Base-by-base conservation (phyloP, 1,284 basidiomycete species). In the Erythrobasidium hasegawianum region DNA sequence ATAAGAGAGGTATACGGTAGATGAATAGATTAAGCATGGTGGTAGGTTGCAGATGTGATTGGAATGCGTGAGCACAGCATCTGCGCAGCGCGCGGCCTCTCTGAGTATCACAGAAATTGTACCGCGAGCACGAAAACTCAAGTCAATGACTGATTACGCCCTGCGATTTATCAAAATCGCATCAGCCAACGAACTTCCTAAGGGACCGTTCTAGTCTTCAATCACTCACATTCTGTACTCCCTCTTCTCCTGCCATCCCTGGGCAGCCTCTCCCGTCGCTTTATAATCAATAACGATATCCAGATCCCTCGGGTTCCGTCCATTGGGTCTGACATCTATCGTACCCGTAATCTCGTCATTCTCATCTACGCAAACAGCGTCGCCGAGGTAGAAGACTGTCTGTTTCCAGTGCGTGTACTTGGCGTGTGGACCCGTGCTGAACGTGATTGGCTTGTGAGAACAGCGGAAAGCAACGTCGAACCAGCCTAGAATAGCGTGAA, bases 401-500 rank as follows among this genome's bases (percentile, higher is more conserved):
- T 73, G 89, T 87, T 96, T 96, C 68, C 68, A 67, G 57, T 69
- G 92, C 18, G 93, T 96, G 82, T 96, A 95, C 79, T 91, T 89
- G 59, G 92, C 89, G 74, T 97, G 93, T 10, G 93, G 94, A 22
- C 93, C 94, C 18, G 93, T 97, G 57, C 89, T 92, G 80, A 97
- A 97, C 75, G 87, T 86, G 71, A 96, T 87, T 73, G 91, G 91
- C 79, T 94, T 97, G 82, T 98, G 96, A 70, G 92, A 94, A 76
- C 90, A 93, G 67, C 90, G 87, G 80, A 99, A 99, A 55, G 86
- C 84, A 75, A 97, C 89, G 78, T 99, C 96, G 79, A 99, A 98
- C 96, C 96, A 99, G 41, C 93, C 94, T 60, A 99, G 86, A 86
- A 97, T 97, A n/a, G 96, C 96, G 76, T 99, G 96, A 18, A 95